A percentile compares a stretch with the other conserved stretches of the same genome.
These are phyloP conservation scores for Kodamaea sagamina DNA, from an alignment of 805 yeast species.

Conservation along the genomic window DNA sequence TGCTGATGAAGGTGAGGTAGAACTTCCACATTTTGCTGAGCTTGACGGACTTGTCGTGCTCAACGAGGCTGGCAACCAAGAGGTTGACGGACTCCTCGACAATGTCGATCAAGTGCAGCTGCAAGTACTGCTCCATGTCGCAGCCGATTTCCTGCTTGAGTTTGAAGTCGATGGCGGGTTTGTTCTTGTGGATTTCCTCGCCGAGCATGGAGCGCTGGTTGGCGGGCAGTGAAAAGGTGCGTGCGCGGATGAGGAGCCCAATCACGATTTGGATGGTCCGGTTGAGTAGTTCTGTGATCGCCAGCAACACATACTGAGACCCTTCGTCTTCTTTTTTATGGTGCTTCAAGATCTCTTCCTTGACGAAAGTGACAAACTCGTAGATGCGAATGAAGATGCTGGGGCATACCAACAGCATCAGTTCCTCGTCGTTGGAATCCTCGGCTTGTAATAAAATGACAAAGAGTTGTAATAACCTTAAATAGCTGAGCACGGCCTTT, in stretches of 20 bases:
- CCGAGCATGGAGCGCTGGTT: slow-evolving; percentile 14
- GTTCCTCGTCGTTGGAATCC: slow-evolving; percentile 22
- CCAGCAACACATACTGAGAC: slow-evolving; percentile 26
- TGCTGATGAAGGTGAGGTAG: slow-evolving; percentile 38
- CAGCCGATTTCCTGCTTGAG: slow-evolving; percentile 11
- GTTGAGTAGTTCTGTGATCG: slow-evolving; percentile 31
- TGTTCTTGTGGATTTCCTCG: slow-evolving; percentile 7
- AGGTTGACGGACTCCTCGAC: slow-evolving; percentile 17
- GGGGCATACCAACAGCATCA: slow-evolving; percentile 19
- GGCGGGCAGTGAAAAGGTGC: slow-evolving; percentile 3
- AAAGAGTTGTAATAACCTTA: slow-evolving; percentile 29
- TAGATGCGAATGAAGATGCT: slow-evolving; percentile 19
- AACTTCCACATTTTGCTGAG: slow-evolving; percentile 41
- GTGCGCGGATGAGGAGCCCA: slow-evolving; percentile 34
- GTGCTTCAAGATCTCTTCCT: background rate
- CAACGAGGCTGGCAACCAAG: slow-evolving; percentile 16
- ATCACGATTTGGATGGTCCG: slow-evolving; percentile 34
- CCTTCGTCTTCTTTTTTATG: background rate
- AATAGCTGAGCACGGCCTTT: slow-evolving; percentile 27
- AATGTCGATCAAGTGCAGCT: slow-evolving; percentile 12
- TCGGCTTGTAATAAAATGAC: slow-evolving; percentile 39
- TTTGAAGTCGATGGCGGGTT: slow-evolving; percentile 8
- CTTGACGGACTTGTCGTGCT: slow-evolving; percentile 19
- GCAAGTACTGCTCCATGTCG: slow-evolving; percentile 14
- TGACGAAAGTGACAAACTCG: slow-evolving; percentile 15